phyloP scores from a whole-genome alignment of 208 protist species.

The Angomonas deanei region DNA sequence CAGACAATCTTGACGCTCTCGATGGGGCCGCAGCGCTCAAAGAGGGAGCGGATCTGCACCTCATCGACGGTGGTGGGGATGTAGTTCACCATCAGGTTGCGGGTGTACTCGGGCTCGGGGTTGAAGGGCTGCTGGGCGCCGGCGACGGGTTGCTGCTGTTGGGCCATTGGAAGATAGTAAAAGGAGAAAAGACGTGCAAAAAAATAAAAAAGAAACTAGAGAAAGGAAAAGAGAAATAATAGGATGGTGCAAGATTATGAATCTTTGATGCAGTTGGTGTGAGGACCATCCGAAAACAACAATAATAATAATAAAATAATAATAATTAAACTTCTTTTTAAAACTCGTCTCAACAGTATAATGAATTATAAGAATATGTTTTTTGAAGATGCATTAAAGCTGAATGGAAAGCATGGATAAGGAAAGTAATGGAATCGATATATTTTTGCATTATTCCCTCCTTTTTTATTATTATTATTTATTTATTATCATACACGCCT shows the following conservation, averaged over 20 bases:
- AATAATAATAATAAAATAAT: too few relatives aligned
- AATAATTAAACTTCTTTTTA: too few relatives aligned
- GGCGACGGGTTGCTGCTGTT: neutral
- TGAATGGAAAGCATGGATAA: neutral
- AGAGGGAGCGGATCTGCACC: conserved; percentile 54
- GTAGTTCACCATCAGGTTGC: conserved; percentile 81
- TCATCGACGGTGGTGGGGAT: conserved; percentile 68
- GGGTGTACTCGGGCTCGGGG: conserved; percentile 35
- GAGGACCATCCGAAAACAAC: too few relatives aligned
- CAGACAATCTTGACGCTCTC: conserved; percentile 78
- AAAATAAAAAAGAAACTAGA: neutral
- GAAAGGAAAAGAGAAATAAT: neutral
- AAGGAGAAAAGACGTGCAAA: neutral
- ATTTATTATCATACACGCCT: too few relatives aligned
- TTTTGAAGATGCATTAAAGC: too few relatives aligned
- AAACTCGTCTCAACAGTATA: too few relatives aligned
- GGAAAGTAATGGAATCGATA: neutral
- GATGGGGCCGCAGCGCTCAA: conserved; percentile 62
- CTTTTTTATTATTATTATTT: too few relatives aligned
- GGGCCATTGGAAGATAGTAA: neutral
- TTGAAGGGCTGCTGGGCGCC: conserved; percentile 20
- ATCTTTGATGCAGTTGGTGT: too few relatives aligned
- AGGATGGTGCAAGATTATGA: too few relatives aligned
- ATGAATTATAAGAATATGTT: too few relatives aligned
- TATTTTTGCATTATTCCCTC: too few relatives aligned